These are phyloP conservation scores for Pseudonectria foliicola DNA, from an alignment of 2,329 filamentous ascomycete species.

Conservation along the genomic window DNA sequence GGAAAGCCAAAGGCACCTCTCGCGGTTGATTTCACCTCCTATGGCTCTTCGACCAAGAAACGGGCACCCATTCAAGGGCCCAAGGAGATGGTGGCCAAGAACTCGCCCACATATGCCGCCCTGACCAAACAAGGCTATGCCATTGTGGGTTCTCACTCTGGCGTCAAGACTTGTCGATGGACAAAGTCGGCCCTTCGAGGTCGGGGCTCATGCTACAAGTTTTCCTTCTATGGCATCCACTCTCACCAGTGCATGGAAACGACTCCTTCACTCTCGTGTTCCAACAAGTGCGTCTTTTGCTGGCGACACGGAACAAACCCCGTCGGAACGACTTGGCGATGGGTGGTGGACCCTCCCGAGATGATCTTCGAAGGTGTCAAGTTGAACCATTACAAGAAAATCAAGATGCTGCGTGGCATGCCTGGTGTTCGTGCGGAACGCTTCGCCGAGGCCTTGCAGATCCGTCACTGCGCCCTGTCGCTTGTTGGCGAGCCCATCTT, in stretches of 20 bases:
- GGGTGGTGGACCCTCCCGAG: constrained; percentile 87
- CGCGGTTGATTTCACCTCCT: constrained; percentile 81
- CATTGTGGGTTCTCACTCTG: constrained; percentile 90
- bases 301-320: constrained; percentile 98
- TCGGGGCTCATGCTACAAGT: constrained; percentile 95
- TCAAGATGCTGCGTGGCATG: constrained; percentile 92
- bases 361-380: constrained; percentile 88
- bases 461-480: constrained; percentile 85
- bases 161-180: constrained; percentile 97
- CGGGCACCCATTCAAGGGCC: constrained; percentile 36
- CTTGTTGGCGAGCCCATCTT: constrained; percentile 98
- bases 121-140: constrained; percentile 95
- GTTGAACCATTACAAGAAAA: constrained; percentile 90
- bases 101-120: constrained; percentile 79
- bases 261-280: constrained; percentile 89
- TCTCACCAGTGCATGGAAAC: constrained; percentile 99
- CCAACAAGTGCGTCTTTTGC: constrained; percentile 98
- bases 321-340: constrained; percentile 93
- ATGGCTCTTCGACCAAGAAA: constrained; percentile 44
- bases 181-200: constrained; percentile 94
- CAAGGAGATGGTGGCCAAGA: constrained; percentile 92
- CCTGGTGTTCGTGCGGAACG: constrained; percentile 87
- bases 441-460: constrained; percentile 86
- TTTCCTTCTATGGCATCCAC: constrained; percentile 91
- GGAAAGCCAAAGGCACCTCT: constrained; percentile 41